Base-by-base conservation (phyloP, 2,329 filamentous ascomycete species). In the Hypomyces rosellus region DNA sequence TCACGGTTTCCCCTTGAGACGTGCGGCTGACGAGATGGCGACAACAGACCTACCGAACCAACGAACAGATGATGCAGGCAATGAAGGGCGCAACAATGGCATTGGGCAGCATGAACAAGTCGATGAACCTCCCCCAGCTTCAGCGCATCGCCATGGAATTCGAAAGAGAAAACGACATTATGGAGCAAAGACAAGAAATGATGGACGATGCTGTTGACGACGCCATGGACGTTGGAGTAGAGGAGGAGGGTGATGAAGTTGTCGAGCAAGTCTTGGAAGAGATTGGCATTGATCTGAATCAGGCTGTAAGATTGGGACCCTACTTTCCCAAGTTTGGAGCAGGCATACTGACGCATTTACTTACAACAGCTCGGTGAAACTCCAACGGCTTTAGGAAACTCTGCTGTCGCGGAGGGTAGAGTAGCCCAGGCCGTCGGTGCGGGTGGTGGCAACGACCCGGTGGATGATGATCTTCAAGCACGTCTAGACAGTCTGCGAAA, bases 51-150 rank as follows among this genome's bases (percentile, higher is more conserved):
- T 92, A 97, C 57, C 85, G 93, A 57, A 96, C 91, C 59, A 99
- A 99, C 69, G 93, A 99, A 69, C 92, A 97, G 71, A 99, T 99
- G 93, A 96, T 96, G 91, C 89, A 96, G 70, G 93, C 91, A 8
- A 97, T 99, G 93, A 99, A 96, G 71, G 93, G 93, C 34, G 93
- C 93, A 4, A 97, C 93, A 1, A 84, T 86, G 70, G 85, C 96
- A 3, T 76, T 99, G 7, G 90, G 91, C 49, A 95, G 88, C 73
- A 99, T 99, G 93, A 99, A 99, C 70, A 81, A 88, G 57, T 89
- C 89, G 56, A 97, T 97, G 91, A 97, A 99, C 65, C 82, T 99
- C 3, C 93, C 93, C 1, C 90, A 90, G 15, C 76, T 99, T 34
- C 92, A 97, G 68, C 84, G 92, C 51, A 99, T 99, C 65, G 92